Evolutionary conservation across 208 protist species (phyloP).

Genomic region (Trypanosoma brucei): DNA sequence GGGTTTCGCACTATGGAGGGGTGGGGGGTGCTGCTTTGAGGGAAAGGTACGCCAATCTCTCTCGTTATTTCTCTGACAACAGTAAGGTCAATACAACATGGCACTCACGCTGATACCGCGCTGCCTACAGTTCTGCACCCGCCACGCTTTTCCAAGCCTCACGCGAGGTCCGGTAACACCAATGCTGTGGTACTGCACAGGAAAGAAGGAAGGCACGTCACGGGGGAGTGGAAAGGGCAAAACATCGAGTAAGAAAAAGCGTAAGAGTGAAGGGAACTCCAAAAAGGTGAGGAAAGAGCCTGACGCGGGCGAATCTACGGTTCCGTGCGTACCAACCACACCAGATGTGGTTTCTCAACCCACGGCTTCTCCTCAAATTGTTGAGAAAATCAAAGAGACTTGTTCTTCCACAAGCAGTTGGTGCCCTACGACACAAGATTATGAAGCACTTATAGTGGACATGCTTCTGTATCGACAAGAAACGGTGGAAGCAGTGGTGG

Average conservation of each 20-base stretch:
- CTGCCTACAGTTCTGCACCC: neutral
- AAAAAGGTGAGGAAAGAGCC: neutral
- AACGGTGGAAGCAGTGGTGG: conserved; percentile 55
- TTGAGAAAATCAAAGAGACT: neutral
- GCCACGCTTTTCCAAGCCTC: neutral
- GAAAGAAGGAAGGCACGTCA: neutral
- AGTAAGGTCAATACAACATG: neutral
- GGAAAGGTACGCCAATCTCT: no score
- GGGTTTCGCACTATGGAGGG: no score
- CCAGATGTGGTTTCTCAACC: no score
- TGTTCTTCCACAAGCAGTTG: neutral
- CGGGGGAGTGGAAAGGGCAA: neutral
- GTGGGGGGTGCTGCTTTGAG: no score
- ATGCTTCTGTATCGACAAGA: conserved; percentile 72
- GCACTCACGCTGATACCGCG: neutral
- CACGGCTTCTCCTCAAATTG: neutral
- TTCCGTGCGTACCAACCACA: no score
- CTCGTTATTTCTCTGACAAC: no score
- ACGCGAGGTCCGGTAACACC: neutral
- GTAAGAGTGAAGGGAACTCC: neutral
- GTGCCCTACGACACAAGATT: conserved; percentile 35
- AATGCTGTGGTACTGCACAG: neutral
- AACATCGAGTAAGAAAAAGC: neutral
- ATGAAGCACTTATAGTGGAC: conserved; percentile 66
- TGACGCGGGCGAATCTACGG: no score